Evolutionary conservation across 768 basidiomycete species (phyloP), one percentile per base, ranked within the genome.

Genomic region (Lentinula sp.): DNA sequence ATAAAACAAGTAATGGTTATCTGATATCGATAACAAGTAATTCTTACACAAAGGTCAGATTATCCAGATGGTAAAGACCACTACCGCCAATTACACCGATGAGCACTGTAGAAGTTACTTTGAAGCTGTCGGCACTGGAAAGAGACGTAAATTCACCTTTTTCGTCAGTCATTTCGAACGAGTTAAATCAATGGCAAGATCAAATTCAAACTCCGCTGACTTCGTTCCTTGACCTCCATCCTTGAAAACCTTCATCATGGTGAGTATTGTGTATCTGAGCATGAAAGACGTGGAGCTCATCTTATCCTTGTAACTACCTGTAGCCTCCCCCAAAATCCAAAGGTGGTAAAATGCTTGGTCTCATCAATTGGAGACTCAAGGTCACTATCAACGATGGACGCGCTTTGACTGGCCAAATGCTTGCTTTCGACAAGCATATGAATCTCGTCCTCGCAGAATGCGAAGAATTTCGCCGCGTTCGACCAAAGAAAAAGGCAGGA

Each of bases 391-490:
- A 89, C 87, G 97, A 99, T 75, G 95, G 95, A 62, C 91, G 97
- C 73, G 85, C 91, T 60, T 79, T 98, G 68, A 93, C 92, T 50
- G 97, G 97, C 45, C 97, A 98, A 78, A 97, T 98, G 93, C 90
- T 99, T 73, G 97, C 97, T 57, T 99, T 98, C 73, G 97, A 99
- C 79, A 89, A 92, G 70, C 97, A 99, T 76, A 99, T 98, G 97
- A 99, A 99, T 77, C 81, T 99, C 67, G 97, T 99, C 49, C 78
- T 99, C 59, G 95, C 96, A 15, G 97, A 98, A 68, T 98, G 95
- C 71, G 97, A 99, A 75, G 97, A 99, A 76, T 99, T 98, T 72
- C 79, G 97, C 68, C 86, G 91, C 65, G 87, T 98, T 45, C 79
- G 91, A 65, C 90, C 90, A 42, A 98, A 98, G 81, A 94, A 94